Conservation (phyloP, 495 filamentous ascomycete genomes). For the Talaromyces nanjingensis region DNA sequence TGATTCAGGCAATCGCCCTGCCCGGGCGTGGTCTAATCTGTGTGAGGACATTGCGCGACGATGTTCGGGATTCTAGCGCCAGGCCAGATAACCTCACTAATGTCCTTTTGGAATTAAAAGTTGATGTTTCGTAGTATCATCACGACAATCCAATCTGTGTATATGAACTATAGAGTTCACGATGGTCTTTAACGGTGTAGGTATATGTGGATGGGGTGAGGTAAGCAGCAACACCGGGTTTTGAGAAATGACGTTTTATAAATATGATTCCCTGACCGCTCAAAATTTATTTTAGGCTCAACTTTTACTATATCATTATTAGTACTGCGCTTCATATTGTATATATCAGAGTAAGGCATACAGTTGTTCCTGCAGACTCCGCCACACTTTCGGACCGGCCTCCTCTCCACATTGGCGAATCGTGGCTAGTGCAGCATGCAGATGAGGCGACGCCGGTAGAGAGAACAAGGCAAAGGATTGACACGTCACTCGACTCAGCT, state of each 20-base stretch:
- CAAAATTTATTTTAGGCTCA: not conserved
- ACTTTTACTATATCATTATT: conserved; percentile 6
- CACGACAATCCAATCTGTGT: not conserved
- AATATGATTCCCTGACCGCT: not conserved
- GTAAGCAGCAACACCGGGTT: not conserved
- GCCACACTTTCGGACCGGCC: conserved; percentile 4
- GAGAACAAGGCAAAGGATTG: not conserved
- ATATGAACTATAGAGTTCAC: not conserved
- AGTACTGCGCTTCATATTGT: not conserved
- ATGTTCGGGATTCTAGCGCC: conserved; percentile 25
- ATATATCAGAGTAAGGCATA: not conserved
- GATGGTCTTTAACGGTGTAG: not conserved
- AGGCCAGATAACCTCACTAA: conserved; percentile 23
- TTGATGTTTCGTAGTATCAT: not conserved
- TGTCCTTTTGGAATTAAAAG: conserved; percentile 9
- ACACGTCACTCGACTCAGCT: conserved; percentile 11
- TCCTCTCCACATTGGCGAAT: conserved; percentile 7
- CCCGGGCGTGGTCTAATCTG: conserved; percentile 27
- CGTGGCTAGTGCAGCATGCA: conserved; percentile 11
- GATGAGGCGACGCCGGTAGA: conserved; percentile 6
- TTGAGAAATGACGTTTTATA: not conserved
- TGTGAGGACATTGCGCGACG: conserved; percentile 30
- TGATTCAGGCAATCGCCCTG: conserved; percentile 25
- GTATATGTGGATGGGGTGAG: not conserved
- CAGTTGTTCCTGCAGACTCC: conserved; percentile 7